Base-by-base conservation (phyloP, 805 yeast genomes). In the Candida stauntonica region DNA sequence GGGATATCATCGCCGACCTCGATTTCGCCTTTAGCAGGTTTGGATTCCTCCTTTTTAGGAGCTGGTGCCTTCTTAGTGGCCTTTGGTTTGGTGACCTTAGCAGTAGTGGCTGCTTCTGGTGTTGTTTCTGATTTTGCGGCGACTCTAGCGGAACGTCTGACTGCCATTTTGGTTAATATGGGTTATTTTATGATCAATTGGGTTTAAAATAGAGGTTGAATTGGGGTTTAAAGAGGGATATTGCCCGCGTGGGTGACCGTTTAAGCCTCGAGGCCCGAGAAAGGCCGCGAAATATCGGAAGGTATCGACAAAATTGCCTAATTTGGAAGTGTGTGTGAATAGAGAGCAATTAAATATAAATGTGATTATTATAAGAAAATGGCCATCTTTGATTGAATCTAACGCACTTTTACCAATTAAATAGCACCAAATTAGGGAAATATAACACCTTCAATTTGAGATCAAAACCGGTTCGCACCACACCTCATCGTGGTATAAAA, bases 1-100 rank as follows among this genome's bases (percentile, higher is more conserved):
- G 94, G 94, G 31, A 85, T 70, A 8, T 60, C 61, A 52, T 78
- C 88, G 19, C 89, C 93, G 14, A 76, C 65, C 39, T 73, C 58
- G 26, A 71, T 13, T 33, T 54, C 57, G 17, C 37, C 37, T 12
- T 38, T 26, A 12, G 26, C 14, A 6, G 31, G 8, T 15, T 18
- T 30, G 16, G 33, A 7, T 9, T 24, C 35, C 14, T 31, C 17
- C 15, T 6, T 29, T 21, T 18, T 16, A 7, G 31, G 20, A 20
- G 17, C 20, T 16, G 33, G 28, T 32, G 17, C 36, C 36, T 27
- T 26, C 26, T 27, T 27, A 11, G 39, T 20, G 16, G 23, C 36
- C 38, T 41, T 41, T 38, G 55, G 54, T 40, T 58, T 59, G 9
- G 50, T 36, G 16, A 45, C 50, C 44, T 54, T 53, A 2, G 56